These are phyloP conservation scores for Oryza nivara DNA, from an alignment of 176 grass and related monocot genomes.

Conservation along the genomic window DNA sequence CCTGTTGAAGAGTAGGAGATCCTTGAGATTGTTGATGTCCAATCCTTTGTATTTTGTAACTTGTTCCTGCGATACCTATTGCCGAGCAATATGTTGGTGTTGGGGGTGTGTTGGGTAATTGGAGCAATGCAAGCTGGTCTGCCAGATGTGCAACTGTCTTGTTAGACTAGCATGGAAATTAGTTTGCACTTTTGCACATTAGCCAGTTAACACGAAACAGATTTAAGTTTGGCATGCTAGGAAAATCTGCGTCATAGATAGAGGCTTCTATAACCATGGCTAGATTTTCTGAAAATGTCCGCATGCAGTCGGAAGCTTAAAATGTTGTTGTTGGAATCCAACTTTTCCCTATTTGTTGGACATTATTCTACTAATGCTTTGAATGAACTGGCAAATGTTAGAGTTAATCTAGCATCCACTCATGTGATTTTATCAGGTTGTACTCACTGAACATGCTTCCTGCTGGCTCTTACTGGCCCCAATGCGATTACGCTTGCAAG, in stretches of 20 bases:
- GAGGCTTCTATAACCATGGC: neutral
- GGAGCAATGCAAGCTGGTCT: neutral
- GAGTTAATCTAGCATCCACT: neutral
- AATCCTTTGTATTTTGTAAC: neutral
- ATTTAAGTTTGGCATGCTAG: neutral
- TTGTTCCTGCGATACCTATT: neutral
- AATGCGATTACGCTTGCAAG: neutral
- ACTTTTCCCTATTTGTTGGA: neutral
- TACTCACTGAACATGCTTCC: neutral
- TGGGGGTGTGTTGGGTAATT: neutral
- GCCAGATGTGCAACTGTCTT: neutral
- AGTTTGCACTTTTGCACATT: neutral
- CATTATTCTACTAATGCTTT: neutral
- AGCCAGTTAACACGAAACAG: neutral
- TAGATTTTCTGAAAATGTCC: neutral
- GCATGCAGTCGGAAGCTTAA: neutral
- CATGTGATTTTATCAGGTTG: neutral
- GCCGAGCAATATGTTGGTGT: neutral
- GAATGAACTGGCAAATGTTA: neutral
- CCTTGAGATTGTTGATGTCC: neutral
- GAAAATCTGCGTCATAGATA: neutral
- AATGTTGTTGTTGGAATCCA: neutral
- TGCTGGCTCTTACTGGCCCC: neutral
- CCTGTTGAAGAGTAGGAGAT: neutral
- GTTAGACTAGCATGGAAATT: slow-evolving; percentile 2